Conservation (phyloP, 495 filamentous ascomycete species). For the Trichocladium antarcticum region DNA sequence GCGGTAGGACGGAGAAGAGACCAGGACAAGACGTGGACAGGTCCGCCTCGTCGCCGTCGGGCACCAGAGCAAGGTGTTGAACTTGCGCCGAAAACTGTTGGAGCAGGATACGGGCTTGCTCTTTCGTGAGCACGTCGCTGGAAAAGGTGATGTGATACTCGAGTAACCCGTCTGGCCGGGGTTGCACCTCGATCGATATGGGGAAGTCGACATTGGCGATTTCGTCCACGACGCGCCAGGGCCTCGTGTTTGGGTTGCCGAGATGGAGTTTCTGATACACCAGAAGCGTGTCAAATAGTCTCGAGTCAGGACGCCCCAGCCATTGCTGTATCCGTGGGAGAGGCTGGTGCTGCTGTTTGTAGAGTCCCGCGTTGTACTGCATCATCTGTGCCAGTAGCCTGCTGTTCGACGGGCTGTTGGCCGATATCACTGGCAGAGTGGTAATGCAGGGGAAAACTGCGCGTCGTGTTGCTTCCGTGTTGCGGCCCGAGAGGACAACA, state of each 20-base stretch:
- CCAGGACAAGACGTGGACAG: conserved; percentile 15
- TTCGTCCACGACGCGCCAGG: conserved; percentile 27
- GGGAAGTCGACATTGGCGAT: conserved; percentile 45
- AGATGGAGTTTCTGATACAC: conserved; percentile 54
- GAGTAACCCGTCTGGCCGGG: conserved; percentile 33
- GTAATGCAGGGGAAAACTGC: conserved; percentile 61
- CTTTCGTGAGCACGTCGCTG: conserved; percentile 45
- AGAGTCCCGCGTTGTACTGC: conserved; percentile 46
- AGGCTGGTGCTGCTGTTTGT: conserved; percentile 58
- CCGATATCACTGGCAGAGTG: conserved; percentile 54
- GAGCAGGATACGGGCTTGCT: conserved; percentile 52
- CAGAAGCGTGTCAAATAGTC: conserved; percentile 69
- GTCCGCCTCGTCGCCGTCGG: conserved; percentile 20
- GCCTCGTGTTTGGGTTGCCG: neutral
- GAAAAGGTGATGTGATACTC: conserved; percentile 51
- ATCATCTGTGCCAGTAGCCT: conserved; percentile 48
- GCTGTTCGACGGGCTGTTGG: conserved; percentile 39
- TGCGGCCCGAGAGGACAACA: conserved; percentile 60
- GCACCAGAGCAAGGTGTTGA: conserved; percentile 30
- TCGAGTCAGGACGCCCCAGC: conserved; percentile 45
- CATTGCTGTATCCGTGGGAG: conserved; percentile 56
- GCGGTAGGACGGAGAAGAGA: conserved; percentile 46
- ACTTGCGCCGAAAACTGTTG: conserved; percentile 51
- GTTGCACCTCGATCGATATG: conserved; percentile 63
- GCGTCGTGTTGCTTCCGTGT: conserved; percentile 40